These are phyloP conservation scores for Solanum sitiens DNA, from an alignment of 257 asterid genomes.

Conservation along the genomic window DNA sequence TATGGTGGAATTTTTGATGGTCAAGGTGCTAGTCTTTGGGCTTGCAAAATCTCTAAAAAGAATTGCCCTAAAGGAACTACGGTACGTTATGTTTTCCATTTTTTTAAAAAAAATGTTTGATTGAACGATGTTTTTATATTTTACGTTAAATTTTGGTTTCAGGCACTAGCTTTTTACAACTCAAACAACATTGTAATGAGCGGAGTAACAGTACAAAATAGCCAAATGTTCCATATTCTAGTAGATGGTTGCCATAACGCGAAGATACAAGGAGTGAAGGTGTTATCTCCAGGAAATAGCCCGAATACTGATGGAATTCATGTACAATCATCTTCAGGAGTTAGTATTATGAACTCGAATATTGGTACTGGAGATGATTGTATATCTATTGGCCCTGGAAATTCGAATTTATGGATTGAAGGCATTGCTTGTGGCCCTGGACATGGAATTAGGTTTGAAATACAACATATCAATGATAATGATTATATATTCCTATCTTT, in stretches of 20 bases:
- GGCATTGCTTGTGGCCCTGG: constrained; percentile 21
- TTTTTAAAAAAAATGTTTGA: rapidly evolving
- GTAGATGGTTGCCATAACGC: constrained; percentile 11
- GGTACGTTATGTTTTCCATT: background rate
- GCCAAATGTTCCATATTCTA: constrained; percentile 21
- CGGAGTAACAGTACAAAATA: constrained; percentile 14
- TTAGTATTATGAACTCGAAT: constrained; percentile 7
- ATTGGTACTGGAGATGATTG: constrained; percentile 28
- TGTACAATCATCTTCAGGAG: constrained; percentile 12
- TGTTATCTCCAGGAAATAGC: constrained; percentile 15
- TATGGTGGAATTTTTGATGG: background rate
- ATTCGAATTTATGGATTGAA: constrained; percentile 8
- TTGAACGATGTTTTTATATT: background rate
- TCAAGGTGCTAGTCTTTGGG: background rate
- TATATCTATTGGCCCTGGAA: constrained; percentile 27
- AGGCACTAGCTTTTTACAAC: constrained; percentile 20
- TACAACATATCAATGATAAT: background rate
- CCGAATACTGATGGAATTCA: constrained; percentile 29
- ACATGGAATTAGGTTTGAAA: constrained; percentile 23
- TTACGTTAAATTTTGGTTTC: background rate
- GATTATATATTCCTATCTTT: background rate
- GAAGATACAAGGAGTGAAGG: constrained; percentile 7
- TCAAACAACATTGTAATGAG: constrained; percentile 12
- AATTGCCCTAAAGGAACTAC: background rate
- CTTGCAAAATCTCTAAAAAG: background rate